Conservation (phyloP, 495 filamentous ascomycete genomes). For the Aspergillus taichungensis region DNA sequence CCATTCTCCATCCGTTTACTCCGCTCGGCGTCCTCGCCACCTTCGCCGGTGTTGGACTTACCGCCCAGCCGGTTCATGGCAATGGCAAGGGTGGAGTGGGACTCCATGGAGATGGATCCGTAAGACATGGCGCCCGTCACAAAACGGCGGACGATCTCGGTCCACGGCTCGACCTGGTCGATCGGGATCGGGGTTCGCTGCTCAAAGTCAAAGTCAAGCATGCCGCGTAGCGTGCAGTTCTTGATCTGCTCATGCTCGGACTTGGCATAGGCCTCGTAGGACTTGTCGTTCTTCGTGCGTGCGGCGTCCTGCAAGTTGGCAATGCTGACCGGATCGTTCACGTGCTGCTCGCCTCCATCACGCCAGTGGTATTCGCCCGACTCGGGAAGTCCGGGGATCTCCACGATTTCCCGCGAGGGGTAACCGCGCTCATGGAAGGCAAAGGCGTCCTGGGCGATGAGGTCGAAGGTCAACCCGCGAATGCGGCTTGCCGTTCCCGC, state of each 20-base stretch:
- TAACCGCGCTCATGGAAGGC: constrained; percentile 94
- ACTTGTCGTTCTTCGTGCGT: constrained; percentile 98
- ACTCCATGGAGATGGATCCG: constrained; percentile 98
- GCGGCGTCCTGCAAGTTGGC: constrained; percentile 98
- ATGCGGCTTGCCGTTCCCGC: constrained; percentile 93
- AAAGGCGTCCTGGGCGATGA: constrained; percentile 95
- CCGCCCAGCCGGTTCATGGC: constrained; percentile 97
- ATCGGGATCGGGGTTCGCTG: constrained; percentile 80
- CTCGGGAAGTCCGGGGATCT: constrained; percentile 79
- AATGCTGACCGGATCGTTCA: constrained; percentile 93
- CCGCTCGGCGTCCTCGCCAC: constrained; percentile 93
- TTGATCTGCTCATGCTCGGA: constrained; percentile 97
- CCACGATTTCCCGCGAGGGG: constrained; percentile 70
- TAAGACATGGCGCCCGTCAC: constrained; percentile 99
- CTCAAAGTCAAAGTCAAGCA: constrained; percentile 98
- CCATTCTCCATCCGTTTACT: constrained; percentile 82
- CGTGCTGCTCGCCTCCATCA: constrained; percentile 94
- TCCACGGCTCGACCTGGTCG: constrained; percentile 98
- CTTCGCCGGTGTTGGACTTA: constrained; percentile 98
- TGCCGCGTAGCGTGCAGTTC: constrained; percentile 88
- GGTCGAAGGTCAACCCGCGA: constrained; percentile 89
- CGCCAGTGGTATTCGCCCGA: constrained; percentile 99
- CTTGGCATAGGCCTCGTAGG: constrained; percentile 94
- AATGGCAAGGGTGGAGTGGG: constrained; percentile 92
- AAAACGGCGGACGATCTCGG: constrained; percentile 94